A percentile compares a stretch with the other conserved stretches of the same genome.
Conservation (phyloP, 1,284 basidiomycete species). For the Ceraceosorus guamensis region DNA sequence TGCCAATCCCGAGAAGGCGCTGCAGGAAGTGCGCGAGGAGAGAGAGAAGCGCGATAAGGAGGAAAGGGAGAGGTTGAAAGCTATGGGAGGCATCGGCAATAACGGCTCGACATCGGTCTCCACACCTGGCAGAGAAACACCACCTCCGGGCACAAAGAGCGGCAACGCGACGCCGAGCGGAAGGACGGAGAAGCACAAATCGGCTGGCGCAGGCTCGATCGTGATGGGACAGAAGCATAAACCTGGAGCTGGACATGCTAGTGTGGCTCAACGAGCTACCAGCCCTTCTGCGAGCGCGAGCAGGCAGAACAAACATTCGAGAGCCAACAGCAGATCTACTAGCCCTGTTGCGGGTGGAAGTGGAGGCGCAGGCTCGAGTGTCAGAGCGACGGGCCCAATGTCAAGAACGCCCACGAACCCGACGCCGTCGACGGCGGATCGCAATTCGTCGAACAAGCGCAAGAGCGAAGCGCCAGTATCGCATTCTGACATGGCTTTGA, state of each 20-base stretch:
- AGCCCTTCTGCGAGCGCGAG: conserved; percentile 11
- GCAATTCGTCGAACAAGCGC: conserved; percentile 14
- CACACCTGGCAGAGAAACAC: conserved; percentile 10
- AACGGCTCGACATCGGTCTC: conserved; percentile 2
- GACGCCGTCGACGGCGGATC: too few species aligned
- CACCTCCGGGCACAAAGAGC: conserved; percentile 19
- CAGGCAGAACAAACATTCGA: background rate
- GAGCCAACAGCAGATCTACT: conserved; percentile 7
- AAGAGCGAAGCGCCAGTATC: conserved; percentile 26
- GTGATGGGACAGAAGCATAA: too few species aligned
- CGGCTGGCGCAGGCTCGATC: too few species aligned
- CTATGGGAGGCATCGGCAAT: conserved; percentile 7
- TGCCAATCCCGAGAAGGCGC: conserved; percentile 44
- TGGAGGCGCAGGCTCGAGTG: background rate
- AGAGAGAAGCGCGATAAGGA: conserved; percentile 13
- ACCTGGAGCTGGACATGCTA: conserved; percentile 33
- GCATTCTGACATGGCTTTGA: conserved; percentile 16
- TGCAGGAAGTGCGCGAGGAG: conserved; percentile 43
- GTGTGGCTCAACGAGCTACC: conserved; percentile 31
- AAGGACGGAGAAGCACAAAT: background rate
- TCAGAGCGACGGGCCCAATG: background rate
- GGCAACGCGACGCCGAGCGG: conserved; percentile 4
- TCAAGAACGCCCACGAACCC: too few species aligned
- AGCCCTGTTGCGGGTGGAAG: conserved; percentile 12
- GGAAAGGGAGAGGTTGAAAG: conserved; percentile 20